Evolutionary conservation across 257 asterid species (phyloP), one percentile per base, ranked within the genome.

Genomic region (Petunia secreta): DNA sequence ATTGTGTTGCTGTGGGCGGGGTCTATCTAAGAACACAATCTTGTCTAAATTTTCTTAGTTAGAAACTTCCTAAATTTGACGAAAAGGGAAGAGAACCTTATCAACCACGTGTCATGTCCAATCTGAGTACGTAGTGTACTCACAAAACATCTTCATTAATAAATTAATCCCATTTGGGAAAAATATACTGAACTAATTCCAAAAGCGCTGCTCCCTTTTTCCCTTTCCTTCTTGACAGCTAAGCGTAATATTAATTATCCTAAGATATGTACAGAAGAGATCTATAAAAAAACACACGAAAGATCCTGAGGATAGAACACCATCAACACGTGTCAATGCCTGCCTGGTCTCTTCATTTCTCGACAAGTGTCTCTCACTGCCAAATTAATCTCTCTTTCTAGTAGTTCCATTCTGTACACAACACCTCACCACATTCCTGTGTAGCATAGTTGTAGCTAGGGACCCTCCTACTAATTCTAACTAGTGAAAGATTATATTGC

Each of bases 31-130:
- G 25, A 25, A 25, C 25, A 25, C 25, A 25, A 25, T 25, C 25
- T 25, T 25, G 25, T 25, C 25, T 25, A 25, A 25, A 25, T 8
- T 16, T 44, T 68, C 57, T 9, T 46, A 25, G 11, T 69, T 6
- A 25, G 38, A 71, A 46, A 48, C 11, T 46, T 71, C 77, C 77
- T 2, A 48, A 34, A 34, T 9, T 69, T 69, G 43, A 68, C 16
- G n/a, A 68, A 25, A 69, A 69, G 54, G 10, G 10, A 4, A 9
- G 55, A 11, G 0, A 46, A 67, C 5, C 60, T 48, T 34, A 71
- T 48, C 44, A 71, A 34, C 77, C 59, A 71, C 60, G 77, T 48
- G 77, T 34, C 77, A 48, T 34, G 34, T 9, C 44, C 44, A 71
- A 34, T 54, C 60, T 34, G 10, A 25, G 59, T 34, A 48, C 25